Evolutionary conservation across 2,329 filamentous ascomycete species (phyloP).

Genomic region (Coniochaeta sp.): DNA sequence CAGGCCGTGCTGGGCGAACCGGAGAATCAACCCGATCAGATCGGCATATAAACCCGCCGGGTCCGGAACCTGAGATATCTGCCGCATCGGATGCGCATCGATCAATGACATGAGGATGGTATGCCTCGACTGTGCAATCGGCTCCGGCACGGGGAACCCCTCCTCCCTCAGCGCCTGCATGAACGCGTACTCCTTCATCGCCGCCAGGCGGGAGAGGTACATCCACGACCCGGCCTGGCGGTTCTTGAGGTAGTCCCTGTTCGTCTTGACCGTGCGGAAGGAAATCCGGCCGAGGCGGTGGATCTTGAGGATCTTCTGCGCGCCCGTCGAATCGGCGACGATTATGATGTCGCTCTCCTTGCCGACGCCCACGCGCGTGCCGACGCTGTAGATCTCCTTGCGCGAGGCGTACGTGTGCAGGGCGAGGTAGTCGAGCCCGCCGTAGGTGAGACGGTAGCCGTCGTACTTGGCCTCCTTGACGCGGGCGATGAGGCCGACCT

Average conservation of each 20-base stretch:
- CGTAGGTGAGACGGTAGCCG: constrained; percentile 93
- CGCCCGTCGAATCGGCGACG: constrained; percentile 71
- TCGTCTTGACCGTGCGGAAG: constrained; percentile 92
- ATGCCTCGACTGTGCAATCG: constrained; percentile 83
- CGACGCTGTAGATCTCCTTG: constrained; percentile 81
- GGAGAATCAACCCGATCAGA: constrained; percentile 77
- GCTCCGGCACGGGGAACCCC: constrained; percentile 83
- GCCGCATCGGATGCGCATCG: constrained; percentile 84
- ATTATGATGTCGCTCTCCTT: constrained; percentile 98
- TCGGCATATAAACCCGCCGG: constrained; percentile 86
- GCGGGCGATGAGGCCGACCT: constrained; percentile 82
- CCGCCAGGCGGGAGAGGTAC: constrained; percentile 91
- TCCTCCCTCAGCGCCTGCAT: constrained; percentile 81
- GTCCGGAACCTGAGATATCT: constrained; percentile 77
- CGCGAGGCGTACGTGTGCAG: constrained; percentile 80
- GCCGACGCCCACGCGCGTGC: constrained; percentile 89
- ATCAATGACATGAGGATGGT: constrained; percentile 95
- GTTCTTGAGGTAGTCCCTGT: constrained; percentile 88
- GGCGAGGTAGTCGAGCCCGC: constrained; percentile 94
- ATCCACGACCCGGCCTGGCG: constrained; percentile 80
- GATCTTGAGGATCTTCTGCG: constrained; percentile 85
- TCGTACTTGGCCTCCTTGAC: constrained; percentile 97
- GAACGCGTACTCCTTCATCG: constrained; percentile 90
- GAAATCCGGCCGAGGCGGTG: constrained; percentile 93
- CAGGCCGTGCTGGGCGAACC: constrained; percentile 75